Evolutionary conservation across 2,329 filamentous ascomycete genomes (phyloP).

Genomic region (Exophiala mesophila): DNA sequence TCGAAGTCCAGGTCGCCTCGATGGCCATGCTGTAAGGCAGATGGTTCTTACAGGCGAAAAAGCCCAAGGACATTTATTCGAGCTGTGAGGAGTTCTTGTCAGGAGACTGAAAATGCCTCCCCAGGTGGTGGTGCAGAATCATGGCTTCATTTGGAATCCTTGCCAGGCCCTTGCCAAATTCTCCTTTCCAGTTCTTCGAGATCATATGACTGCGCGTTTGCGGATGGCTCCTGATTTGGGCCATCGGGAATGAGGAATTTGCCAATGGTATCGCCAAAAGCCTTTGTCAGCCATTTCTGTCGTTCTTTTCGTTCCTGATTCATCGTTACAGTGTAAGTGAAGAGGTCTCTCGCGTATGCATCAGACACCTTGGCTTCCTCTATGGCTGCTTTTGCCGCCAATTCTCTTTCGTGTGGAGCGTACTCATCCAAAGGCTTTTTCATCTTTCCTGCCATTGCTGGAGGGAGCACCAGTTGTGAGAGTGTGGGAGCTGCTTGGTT

Average conservation of each 20-base stretch:
- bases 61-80: too few relatives aligned
- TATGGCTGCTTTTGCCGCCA: slow-evolving; percentile 33
- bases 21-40: too few relatives aligned
- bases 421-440: slow-evolving; percentile 37
- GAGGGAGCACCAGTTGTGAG: slow-evolving; percentile 28
- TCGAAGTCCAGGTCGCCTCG: too few relatives aligned
- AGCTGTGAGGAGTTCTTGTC: too few relatives aligned
- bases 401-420: slow-evolving; percentile 43
- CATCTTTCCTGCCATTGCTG: slow-evolving; percentile 20
- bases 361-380: slow-evolving; percentile 25
- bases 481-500: slow-evolving; percentile 29
- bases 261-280: slow-evolving; percentile 25
- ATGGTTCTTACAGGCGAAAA: too few relatives aligned
- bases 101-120: too few relatives aligned
- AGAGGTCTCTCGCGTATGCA: slow-evolving; percentile 24
- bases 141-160: background rate
- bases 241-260: slow-evolving; percentile 27
- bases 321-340: slow-evolving; percentile 23
- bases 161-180: slow-evolving; percentile 17
- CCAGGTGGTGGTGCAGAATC: too few relatives aligned
- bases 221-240: slow-evolving; percentile 21
- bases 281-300: slow-evolving; percentile 23
- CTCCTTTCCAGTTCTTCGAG: slow-evolving; percentile 22
- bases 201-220: slow-evolving; percentile 20
- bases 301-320: slow-evolving; percentile 24